These are phyloP conservation scores for Termitomyces sp. DNA, from an alignment of 768 basidiomycete species.

Conservation along the genomic window DNA sequence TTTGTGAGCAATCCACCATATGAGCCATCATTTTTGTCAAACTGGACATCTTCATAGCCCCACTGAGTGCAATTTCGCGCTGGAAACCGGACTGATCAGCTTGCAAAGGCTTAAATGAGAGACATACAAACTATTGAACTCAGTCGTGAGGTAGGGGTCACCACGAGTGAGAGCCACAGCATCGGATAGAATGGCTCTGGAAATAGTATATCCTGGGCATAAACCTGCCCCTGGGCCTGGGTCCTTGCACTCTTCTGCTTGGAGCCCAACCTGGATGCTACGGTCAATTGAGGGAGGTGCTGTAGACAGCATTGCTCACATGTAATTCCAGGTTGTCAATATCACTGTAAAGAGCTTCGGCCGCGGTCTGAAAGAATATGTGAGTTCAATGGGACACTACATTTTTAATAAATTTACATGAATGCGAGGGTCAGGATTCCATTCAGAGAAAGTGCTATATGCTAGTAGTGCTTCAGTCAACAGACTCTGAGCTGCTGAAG, in stretches of 20 bases:
- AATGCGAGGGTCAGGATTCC: conserved; percentile 61
- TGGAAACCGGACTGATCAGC: conserved; percentile 16
- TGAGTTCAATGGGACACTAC: background rate
- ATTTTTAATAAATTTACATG: conserved; percentile 30
- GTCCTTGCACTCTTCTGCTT: conserved; percentile 66
- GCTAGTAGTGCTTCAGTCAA: conserved; percentile 31
- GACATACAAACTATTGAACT: conserved; percentile 60
- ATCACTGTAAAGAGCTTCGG: conserved; percentile 58
- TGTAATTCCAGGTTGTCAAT: conserved; percentile 80
- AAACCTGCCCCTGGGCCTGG: conserved; percentile 66
- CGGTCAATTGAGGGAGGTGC: background rate
- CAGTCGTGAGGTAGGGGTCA: conserved; percentile 73
- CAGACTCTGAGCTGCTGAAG: background rate
- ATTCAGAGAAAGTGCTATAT: conserved; percentile 59
- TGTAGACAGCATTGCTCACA: conserved; percentile 28
- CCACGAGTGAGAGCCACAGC: conserved; percentile 73
- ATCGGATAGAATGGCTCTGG: conserved; percentile 77
- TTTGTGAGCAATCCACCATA: conserved; percentile 72
- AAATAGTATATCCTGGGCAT: conserved; percentile 81
- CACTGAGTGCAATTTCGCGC: conserved; percentile 73
- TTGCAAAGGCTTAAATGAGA: background rate
- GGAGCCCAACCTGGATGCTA: conserved; percentile 46
- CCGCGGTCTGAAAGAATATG: conserved; percentile 40
- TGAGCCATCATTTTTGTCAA: conserved; percentile 59
- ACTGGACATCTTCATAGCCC: conserved; percentile 71